These are phyloP conservation scores for Pholiota adiposa DNA, from an alignment of 1,284 basidiomycete species.

Conservation along the genomic window DNA sequence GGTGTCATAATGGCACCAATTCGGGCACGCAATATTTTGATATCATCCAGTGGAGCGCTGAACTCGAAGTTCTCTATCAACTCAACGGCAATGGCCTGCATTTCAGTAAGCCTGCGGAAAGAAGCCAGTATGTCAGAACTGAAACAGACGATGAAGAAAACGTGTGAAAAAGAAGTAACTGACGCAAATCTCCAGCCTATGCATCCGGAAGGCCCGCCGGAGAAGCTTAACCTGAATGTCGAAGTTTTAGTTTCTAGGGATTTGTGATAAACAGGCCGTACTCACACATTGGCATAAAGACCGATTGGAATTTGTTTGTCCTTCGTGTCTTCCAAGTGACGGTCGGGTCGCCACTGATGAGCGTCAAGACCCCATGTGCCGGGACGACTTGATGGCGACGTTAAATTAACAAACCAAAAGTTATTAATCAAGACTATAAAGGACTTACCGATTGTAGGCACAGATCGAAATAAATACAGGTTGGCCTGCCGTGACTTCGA, in stretches of 20 bases:
- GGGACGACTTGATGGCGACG: no score
- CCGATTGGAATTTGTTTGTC: slow-evolving; percentile 13
- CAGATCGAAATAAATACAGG: slow-evolving; percentile 10
- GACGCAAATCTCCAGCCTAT: slow-evolving; percentile 18
- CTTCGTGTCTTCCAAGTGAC: slow-evolving; percentile 13
- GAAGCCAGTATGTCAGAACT: no score
- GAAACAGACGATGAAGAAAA: no score
- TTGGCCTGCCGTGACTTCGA: slow-evolving; percentile 11
- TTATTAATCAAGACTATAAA: not conserved
- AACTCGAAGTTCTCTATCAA: slow-evolving; percentile 15
- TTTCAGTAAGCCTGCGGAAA: slow-evolving; percentile 8
- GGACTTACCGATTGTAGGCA: slow-evolving; percentile 13
- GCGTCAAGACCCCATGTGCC: slow-evolving; percentile 14
- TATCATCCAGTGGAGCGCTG: slow-evolving; percentile 4
- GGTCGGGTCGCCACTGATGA: slow-evolving; percentile 13
- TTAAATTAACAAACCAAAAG: not conserved
- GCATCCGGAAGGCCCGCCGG: slow-evolving; percentile 14
- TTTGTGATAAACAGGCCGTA: not conserved
- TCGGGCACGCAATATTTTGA: slow-evolving; percentile 12
- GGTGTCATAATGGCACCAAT: slow-evolving; percentile 11
- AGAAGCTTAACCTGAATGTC: slow-evolving; percentile 4
- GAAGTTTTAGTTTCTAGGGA: no score
- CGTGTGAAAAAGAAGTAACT: not conserved
- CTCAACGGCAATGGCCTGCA: slow-evolving; percentile 9
- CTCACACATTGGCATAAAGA: slow-evolving; percentile 13